Conservation (phyloP, 2,329 filamentous ascomycete genomes). For the Aspergillus sp. region DNA sequence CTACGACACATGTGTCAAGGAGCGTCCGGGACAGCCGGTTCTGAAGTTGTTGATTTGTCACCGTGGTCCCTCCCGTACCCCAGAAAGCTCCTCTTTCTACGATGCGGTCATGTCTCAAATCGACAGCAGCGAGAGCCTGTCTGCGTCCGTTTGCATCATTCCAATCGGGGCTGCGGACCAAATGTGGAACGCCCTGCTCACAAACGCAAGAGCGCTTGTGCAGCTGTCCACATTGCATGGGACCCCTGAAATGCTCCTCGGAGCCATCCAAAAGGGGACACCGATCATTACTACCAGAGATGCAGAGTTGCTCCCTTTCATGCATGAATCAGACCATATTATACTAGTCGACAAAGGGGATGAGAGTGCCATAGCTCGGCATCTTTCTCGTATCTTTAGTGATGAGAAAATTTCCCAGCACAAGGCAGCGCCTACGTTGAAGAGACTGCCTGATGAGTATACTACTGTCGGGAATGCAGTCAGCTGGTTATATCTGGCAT, state of each 20-base stretch:
- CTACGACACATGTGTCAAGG: not conserved
- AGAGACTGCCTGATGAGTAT: slow-evolving; percentile 61
- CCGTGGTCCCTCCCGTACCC: slow-evolving; percentile 75
- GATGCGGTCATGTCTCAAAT: slow-evolving; percentile 41
- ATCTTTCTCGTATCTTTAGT: slow-evolving; percentile 65
- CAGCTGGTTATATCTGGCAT: slow-evolving; percentile 71
- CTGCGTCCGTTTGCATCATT: slow-evolving; percentile 5
- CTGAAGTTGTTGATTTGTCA: slow-evolving; percentile 72
- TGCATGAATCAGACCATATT: too few species aligned
- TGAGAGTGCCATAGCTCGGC: slow-evolving; percentile 63
- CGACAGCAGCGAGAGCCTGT: not conserved
- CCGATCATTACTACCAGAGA: not conserved
- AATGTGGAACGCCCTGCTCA: slow-evolving; percentile 13
- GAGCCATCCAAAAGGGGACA: not conserved
- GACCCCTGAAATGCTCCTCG: slow-evolving; percentile 9
- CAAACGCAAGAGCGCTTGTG: slow-evolving; percentile 8
- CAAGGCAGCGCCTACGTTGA: slow-evolving; percentile 48
- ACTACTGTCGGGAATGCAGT: slow-evolving; percentile 75
- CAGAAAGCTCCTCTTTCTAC: slow-evolving; percentile 69
- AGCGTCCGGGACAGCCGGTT: slow-evolving; percentile 53
- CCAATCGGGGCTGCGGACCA: slow-evolving; percentile 11
- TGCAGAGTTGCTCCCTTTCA: slow-evolving; percentile 41
- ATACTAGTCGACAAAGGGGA: slow-evolving; percentile 53
- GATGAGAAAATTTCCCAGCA: slow-evolving; percentile 62
- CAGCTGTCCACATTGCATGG: slow-evolving; percentile 7